These are phyloP conservation scores for Spergularia bocconei DNA, from an alignment of 148 eudicot genomes.

Conservation along the genomic window DNA sequence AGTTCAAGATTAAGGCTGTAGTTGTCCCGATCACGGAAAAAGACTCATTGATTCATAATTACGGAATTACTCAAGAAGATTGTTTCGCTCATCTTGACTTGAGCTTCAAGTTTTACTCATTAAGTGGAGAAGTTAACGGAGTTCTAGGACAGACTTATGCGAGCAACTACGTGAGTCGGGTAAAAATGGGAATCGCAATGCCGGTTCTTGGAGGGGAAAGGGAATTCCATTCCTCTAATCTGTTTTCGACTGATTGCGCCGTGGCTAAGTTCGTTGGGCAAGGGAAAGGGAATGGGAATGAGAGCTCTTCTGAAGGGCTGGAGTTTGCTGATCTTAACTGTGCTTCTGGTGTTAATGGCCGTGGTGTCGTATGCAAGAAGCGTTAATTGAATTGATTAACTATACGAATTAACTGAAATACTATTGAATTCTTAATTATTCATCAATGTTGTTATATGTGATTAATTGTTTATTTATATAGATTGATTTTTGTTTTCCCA, in stretches of 20 bases:
- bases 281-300: conserved; percentile 3
- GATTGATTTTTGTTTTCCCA: no score
- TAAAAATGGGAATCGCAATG: conserved; percentile 64
- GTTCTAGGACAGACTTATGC: conserved; percentile 80
- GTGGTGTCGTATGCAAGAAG: conserved; percentile 49
- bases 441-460: no score
- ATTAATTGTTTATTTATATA: no score
- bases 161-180: conserved; percentile 56
- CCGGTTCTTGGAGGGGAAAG: conserved; percentile 67
- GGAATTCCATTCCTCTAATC: conserved; percentile 50
- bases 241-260: conserved; percentile 59
- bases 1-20: conserved; percentile 58
- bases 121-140: conserved; percentile 60
- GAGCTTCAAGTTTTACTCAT: conserved; percentile 64
- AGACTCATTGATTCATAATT: conserved; percentile 57
- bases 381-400: conserved; percentile 20
- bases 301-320: background rate
- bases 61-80: conserved; percentile 64
- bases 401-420: no score
- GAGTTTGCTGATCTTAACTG: conserved; percentile 37
- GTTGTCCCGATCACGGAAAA: conserved; percentile 63
- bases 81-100: conserved; percentile 82
- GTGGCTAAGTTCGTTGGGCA: conserved; percentile 37
- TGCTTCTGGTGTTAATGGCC: conserved; percentile 37
- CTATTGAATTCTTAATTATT: no score